A percentile compares a stretch with the other conserved stretches of the same genome.
phyloP scores from a whole-genome alignment of 2,329 filamentous ascomycete species.

The Talaromyces sp. region DNA sequence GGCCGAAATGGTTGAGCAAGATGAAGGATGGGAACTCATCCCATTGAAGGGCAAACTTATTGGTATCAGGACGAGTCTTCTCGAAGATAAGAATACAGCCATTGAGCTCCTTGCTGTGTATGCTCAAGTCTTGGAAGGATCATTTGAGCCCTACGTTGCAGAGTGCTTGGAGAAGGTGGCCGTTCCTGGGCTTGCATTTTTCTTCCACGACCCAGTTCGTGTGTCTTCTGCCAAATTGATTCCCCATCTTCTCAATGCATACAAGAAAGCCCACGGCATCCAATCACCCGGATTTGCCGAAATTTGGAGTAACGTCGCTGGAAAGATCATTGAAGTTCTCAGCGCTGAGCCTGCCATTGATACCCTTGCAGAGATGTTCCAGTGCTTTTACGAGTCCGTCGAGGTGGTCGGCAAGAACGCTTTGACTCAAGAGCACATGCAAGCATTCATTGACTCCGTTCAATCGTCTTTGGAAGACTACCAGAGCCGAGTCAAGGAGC shows the following conservation, averaged over 20 bases:
- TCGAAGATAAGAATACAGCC: slow-evolving; percentile 99
- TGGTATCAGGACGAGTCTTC: slow-evolving; percentile 91
- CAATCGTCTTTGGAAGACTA: slow-evolving; percentile 88
- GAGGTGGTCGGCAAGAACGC: slow-evolving; percentile 88
- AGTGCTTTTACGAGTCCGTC: slow-evolving; percentile 98
- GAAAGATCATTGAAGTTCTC: slow-evolving; percentile 89
- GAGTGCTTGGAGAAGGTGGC: slow-evolving; percentile 97
- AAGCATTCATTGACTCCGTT: slow-evolving; percentile 80
- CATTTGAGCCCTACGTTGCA: slow-evolving; percentile 86
- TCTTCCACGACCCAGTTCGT: slow-evolving; percentile 97
- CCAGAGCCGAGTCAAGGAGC: slow-evolving; percentile 76
- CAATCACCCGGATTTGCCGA: slow-evolving; percentile 74
- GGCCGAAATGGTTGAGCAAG: slow-evolving; percentile 85
- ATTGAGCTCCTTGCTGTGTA: slow-evolving; percentile 98
- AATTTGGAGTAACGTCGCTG: slow-evolving; percentile 80
- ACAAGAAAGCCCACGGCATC: slow-evolving; percentile 84
- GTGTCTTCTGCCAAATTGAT: slow-evolving; percentile 94
- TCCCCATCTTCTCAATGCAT: slow-evolving; percentile 86
- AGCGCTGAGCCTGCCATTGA: slow-evolving; percentile 93
- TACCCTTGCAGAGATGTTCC: slow-evolving; percentile 97
- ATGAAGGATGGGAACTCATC: slow-evolving; percentile 96
- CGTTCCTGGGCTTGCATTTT: slow-evolving; percentile 89
- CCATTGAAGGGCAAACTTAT: slow-evolving; percentile 97
- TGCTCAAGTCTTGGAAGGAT: slow-evolving; percentile 87
- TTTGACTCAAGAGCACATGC: slow-evolving; percentile 74